phyloP scores from a whole-genome alignment of 148 eudicot species.

The Persicaria tinctoria region DNA sequence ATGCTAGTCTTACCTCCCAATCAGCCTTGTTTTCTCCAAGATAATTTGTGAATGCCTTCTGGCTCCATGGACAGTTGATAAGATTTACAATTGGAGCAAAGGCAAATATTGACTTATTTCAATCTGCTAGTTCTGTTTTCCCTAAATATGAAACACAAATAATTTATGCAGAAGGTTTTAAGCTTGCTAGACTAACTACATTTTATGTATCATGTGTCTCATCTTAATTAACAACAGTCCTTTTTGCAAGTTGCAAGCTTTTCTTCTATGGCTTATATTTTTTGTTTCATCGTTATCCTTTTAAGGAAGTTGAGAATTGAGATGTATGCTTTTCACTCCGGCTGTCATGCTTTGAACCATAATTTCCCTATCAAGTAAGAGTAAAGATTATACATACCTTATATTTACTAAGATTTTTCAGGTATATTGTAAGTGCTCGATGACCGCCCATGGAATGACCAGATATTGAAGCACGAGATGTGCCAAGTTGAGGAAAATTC shows the following conservation, averaged over 20 bases:
- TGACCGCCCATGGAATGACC: conserved; percentile 99
- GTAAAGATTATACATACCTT: conserved; percentile 33
- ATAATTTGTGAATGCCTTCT: conserved; percentile 93
- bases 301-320: background rate
- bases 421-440: conserved; percentile 87
- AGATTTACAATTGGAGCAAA: conserved; percentile 86
- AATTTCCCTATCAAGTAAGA: background rate
- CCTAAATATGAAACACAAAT: background rate
- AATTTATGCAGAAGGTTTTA: background rate
- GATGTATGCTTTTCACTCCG: background rate
- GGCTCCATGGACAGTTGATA: conserved; percentile 93
- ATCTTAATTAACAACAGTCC: too few relatives aligned
- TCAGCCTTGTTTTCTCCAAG: conserved; percentile 71
- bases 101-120: conserved; percentile 78
- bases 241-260: too few relatives aligned
- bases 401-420: conserved; percentile 90
- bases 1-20: conserved; percentile 62
- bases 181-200: background rate
- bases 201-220: too few relatives aligned
- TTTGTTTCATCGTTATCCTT: too few relatives aligned
- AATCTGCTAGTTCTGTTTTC: background rate
- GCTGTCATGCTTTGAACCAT: background rate
- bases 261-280: too few relatives aligned
- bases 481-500: conserved; percentile 77
- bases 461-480: conserved; percentile 76